Base-by-base conservation (phyloP, 805 yeast genomes). In the Dipodascopsis uninucleata region DNA sequence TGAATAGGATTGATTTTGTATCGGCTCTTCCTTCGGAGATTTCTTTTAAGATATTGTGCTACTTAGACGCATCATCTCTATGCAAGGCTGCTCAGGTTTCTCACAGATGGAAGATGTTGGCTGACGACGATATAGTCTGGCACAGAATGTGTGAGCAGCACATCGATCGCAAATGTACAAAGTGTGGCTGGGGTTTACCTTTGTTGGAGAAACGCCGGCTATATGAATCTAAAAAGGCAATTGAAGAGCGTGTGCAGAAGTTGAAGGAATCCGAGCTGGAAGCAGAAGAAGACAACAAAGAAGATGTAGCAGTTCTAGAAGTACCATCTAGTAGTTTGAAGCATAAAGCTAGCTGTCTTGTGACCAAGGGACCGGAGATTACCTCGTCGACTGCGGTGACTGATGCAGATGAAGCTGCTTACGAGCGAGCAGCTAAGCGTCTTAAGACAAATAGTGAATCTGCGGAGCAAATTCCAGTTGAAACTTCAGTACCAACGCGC, bases 131-230 rank as follows among this genome's bases (percentile, higher is more conserved):
- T 61, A 69, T 94, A 39, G 97, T 93, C 2, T 93, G 98, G 98
- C 93, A 90, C 62, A 89, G 90, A 56, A 82, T 93, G 88, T 93
- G 98, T 62, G 96, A 88, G 62, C 98, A 93, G 67, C 98, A 93
- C 65, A 93, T 93, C 43, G 98, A 93, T 67, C 75, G 95, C 49
- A 93, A 93, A 65, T 93, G 98, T 68, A 95, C 96, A 31, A 86
- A 86, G 61, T 93, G 98, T 68, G 98, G 98, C 12, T 93, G 98
- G 98, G 98, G 98, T 3, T 72, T 93, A 53, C 98, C 98, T 2
- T 69, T 93, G 48, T 77, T 93, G 78, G 96, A 88, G 59, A 86
- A 88, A 79, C 84, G 61, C 41, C 56, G 72, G 20, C 58, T 65
- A 18, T 55, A 64, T 21, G 64, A 62, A 36, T 52, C 64, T 37